Base-by-base conservation (phyloP, 495 filamentous ascomycete genomes). In the Hypoxylon intermedium region DNA sequence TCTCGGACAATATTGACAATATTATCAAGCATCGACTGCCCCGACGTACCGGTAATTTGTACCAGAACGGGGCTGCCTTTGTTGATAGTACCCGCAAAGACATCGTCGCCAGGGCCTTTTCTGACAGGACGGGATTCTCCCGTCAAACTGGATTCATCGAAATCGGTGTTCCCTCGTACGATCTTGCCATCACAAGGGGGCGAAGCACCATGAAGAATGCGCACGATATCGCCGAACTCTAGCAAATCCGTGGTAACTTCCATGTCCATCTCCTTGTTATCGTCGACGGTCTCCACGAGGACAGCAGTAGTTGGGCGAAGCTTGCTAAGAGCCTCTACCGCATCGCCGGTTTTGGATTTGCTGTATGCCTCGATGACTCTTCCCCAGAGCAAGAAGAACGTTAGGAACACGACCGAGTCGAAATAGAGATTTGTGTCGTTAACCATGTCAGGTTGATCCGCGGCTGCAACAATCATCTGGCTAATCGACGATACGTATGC, bases 341-440 rank as follows among this genome's bases (percentile, higher is more conserved):
- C 94, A 71, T 97, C 89, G 1, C 93, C 93, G 0, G 93, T 90
- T 68, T 89, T 92, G 1, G 91, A 86, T 75, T 97, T 97, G 80
- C 89, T 96, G 75, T 93, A 94, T 15, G 91, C 88, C 74, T 98
- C 93, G 41, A 97, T 82, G 43, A 87, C 85, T 12, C 92, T 85
- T 1, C 84, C 84, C 47, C 89, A 81, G 5, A 98, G 84, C 44
- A 98, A 85, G 68, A 98, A 98, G 48, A 97, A 82, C 0, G 94
- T 97, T 36, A 98, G 74, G 56, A 98, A 96, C 1, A 97, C 90
- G 2, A 97, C 94, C 1, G 92, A 90, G 71, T 98, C 94, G 65
- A 97, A 98, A 67, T 97, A 98, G 6, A 87, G 89, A 6, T 86
- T 81, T 12, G 76, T 77, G 46, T 87, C 79, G 13, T 76, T 72